Evolutionary conservation across 2,329 filamentous ascomycete species (phyloP).

Genomic region (Ilyonectria mors-panacis): DNA sequence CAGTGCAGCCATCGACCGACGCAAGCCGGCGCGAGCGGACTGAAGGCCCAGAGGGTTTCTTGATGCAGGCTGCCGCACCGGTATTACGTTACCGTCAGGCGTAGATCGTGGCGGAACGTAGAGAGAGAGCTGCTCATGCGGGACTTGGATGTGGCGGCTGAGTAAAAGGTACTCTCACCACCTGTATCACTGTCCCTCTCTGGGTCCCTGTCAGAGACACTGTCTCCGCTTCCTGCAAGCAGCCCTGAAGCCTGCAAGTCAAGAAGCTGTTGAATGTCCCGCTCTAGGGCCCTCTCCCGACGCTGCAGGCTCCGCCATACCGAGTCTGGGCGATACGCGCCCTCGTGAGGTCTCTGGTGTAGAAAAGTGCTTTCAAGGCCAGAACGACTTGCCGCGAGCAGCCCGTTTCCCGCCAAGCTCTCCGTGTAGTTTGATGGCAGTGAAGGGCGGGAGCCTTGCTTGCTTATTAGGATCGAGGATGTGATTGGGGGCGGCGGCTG

Average conservation of each 20-base stretch:
- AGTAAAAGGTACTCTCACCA: slow-evolving; percentile 60
- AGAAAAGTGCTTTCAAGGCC: slow-evolving; percentile 50
- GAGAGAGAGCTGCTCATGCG: slow-evolving; percentile 57
- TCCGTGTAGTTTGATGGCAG: slow-evolving; percentile 29
- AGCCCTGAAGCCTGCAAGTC: slow-evolving; percentile 65
- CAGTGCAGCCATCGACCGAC: slow-evolving; percentile 74
- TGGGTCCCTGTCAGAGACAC: slow-evolving; percentile 38
- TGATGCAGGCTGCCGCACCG: slow-evolving; percentile 69
- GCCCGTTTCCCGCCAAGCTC: slow-evolving; percentile 28
- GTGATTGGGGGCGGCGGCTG: slow-evolving; percentile 68
- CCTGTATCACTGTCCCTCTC: slow-evolving; percentile 55
- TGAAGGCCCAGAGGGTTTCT: slow-evolving; percentile 69
- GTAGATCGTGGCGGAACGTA: slow-evolving; percentile 56
- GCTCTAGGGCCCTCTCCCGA: slow-evolving; percentile 62
- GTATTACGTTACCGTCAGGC: slow-evolving; percentile 67
- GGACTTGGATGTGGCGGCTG: slow-evolving; percentile 57
- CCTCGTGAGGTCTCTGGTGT: slow-evolving; percentile 51
- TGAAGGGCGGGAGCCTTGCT: slow-evolving; percentile 24
- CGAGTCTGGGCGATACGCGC: slow-evolving; percentile 56
- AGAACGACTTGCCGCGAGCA: slow-evolving; percentile 37
- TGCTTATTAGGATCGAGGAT: slow-evolving; percentile 55
- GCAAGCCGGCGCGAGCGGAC: slow-evolving; percentile 75
- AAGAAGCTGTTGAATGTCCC: slow-evolving; percentile 63
- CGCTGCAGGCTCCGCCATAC: slow-evolving; percentile 63
- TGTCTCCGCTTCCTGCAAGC: slow-evolving; percentile 54